phyloP scores from a whole-genome alignment of 1,139 yeast genomes.

The Taphrina communis region DNA sequence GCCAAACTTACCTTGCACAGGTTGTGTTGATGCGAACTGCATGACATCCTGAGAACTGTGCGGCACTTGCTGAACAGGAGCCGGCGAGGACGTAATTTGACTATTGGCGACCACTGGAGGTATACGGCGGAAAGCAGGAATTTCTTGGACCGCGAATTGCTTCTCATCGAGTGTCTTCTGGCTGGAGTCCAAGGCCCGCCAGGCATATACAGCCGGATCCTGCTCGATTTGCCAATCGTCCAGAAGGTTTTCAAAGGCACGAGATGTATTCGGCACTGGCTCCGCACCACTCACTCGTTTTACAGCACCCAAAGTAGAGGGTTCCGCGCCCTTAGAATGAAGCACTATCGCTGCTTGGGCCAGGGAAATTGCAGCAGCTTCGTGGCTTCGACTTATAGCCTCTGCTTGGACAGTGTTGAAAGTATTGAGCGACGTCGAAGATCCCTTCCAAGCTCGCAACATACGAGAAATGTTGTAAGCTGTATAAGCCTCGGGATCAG shows the following conservation, averaged over 20 bases:
- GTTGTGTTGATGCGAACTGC: slow-evolving; percentile 21
- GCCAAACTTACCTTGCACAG: slow-evolving; percentile 16
- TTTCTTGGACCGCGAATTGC: slow-evolving; percentile 7
- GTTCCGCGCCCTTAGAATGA: neutral
- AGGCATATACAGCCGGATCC: neutral
- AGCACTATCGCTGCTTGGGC: slow-evolving; percentile 10
- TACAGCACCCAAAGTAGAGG: neutral
- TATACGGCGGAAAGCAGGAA: slow-evolving; percentile 5
- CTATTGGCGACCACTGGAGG: slow-evolving; percentile 20
- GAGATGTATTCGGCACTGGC: neutral
- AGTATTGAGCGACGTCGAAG: neutral
- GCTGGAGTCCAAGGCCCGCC: neutral
- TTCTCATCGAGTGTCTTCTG: neutral
- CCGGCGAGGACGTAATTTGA: neutral
- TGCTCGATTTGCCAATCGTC: slow-evolving; percentile 8
- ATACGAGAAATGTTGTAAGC: slow-evolving; percentile 5
- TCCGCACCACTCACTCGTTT: neutral
- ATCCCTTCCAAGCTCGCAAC: slow-evolving; percentile 9
- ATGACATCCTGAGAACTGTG: slow-evolving; percentile 14
- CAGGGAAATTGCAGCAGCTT: slow-evolving; percentile 9
- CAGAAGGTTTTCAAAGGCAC: neutral
- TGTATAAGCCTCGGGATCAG: neutral
- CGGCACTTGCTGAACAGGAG: neutral
- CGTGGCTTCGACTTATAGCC: neutral
- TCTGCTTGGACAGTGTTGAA: neutral